These are phyloP conservation scores for Diplodia seriata DNA, from an alignment of 2,329 filamentous ascomycete genomes.

Conservation along the genomic window DNA sequence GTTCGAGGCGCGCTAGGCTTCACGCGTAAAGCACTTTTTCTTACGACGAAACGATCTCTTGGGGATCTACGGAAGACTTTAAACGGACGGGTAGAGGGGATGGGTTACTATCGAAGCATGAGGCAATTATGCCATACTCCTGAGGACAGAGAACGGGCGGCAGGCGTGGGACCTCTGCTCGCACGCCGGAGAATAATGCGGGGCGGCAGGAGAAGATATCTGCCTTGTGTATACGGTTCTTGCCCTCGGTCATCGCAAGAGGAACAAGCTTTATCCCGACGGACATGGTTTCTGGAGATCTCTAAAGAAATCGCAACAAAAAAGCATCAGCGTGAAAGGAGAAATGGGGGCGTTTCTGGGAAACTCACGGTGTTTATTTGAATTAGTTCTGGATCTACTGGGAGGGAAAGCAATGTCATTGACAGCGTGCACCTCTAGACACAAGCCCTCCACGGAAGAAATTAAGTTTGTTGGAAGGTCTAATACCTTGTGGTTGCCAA, in stretches of 20 bases:
- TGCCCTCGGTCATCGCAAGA: background rate
- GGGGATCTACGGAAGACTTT: background rate
- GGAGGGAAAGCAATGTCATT: background rate
- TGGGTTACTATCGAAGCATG: background rate
- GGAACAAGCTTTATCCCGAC: background rate
- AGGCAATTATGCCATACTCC: background rate
- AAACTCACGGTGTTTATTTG: background rate
- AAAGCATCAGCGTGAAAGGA: background rate
- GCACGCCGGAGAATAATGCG: background rate
- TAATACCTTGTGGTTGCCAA: background rate
- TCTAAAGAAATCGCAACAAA: background rate
- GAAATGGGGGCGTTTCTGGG: background rate
- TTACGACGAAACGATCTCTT: background rate
- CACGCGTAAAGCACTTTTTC: background rate
- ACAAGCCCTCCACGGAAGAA: background rate
- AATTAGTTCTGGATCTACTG: background rate
- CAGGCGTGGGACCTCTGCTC: background rate
- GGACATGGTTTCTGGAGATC: background rate
- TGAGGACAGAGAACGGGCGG: background rate
- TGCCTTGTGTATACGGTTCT: background rate
- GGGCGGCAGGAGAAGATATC: background rate
- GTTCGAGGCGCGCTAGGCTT: constrained; percentile 84
- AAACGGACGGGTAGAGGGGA: background rate
- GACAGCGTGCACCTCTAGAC: too few species aligned
- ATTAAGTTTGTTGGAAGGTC: background rate